Conservation (phyloP, 1,284 basidiomycete species). For the Marasmius oreades region DNA sequence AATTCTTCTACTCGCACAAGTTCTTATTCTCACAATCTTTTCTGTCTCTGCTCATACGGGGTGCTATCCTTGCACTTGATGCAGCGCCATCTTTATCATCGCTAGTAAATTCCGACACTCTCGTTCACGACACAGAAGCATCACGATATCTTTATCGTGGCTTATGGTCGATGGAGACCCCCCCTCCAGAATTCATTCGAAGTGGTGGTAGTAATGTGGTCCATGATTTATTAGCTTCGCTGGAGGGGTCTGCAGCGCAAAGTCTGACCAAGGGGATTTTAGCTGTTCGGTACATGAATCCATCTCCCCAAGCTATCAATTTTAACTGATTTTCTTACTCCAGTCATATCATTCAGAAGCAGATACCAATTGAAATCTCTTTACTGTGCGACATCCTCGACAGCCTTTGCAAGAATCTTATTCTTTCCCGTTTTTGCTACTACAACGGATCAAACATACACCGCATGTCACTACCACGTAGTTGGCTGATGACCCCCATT, state of each 20-base stretch:
- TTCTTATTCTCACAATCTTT: background rate
- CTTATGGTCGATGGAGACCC: background rate
- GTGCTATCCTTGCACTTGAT: constrained; percentile 4
- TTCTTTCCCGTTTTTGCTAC: constrained; percentile 1
- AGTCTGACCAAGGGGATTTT: constrained; percentile 4
- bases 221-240: constrained; percentile 3
- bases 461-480: constrained; percentile 9
- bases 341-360: constrained; percentile 7
- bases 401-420: constrained; percentile 1
- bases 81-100: background rate
- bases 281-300: constrained; percentile 3
- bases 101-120: background rate
- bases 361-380: constrained; percentile 8
- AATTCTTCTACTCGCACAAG: background rate
- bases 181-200: constrained; percentile 3
- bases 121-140: constrained; percentile 2
- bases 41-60: constrained; percentile 6
- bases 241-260: background rate
- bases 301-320: background rate
- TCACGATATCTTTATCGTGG: constrained; percentile 5
- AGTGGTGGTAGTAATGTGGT: background rate
- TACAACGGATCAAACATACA: background rate
- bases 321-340: background rate
- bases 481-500: constrained; percentile 7
- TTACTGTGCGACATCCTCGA: constrained; percentile 12